Conservation (phyloP, 768 basidiomycete genomes). For the Neoboletus subvelutipes region DNA sequence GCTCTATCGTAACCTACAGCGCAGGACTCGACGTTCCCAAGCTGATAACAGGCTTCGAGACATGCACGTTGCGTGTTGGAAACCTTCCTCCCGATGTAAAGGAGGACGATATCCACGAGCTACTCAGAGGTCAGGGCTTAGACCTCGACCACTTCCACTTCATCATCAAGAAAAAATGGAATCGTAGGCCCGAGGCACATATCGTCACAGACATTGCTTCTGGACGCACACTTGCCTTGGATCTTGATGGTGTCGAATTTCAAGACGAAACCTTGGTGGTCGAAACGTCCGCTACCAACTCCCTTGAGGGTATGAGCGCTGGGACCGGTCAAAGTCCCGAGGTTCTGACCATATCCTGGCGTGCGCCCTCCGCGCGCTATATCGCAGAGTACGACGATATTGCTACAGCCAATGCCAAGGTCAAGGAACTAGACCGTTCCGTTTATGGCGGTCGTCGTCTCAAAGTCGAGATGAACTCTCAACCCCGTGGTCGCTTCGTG, state of each 20-base stretch:
- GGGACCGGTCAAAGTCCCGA: slow-evolving; percentile 34
- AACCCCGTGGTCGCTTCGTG: slow-evolving; percentile 33
- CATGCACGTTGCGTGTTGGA: slow-evolving; percentile 45
- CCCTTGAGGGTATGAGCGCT: slow-evolving; percentile 43
- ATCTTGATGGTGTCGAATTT: slow-evolving; percentile 51
- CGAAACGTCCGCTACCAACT: slow-evolving; percentile 41
- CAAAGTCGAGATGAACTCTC: slow-evolving; percentile 44
- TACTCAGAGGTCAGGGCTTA: slow-evolving; percentile 46
- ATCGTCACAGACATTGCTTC: slow-evolving; percentile 43
- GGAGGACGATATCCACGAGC: slow-evolving; percentile 38
- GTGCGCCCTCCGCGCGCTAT: slow-evolving; percentile 44
- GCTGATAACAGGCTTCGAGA: slow-evolving; percentile 52
- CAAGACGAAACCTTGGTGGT: slow-evolving; percentile 42
- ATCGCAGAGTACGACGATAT: slow-evolving; percentile 42
- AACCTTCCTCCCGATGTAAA: slow-evolving; percentile 44
- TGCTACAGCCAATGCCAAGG: slow-evolving; percentile 29
- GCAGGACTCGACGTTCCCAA: slow-evolving; percentile 48
- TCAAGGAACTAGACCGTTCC: slow-evolving; percentile 36
- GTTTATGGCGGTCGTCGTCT: slow-evolving; percentile 44
- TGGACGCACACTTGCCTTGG: slow-evolving; percentile 40
- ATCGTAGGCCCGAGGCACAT: slow-evolving; percentile 38
- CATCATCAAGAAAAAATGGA: slow-evolving; percentile 29
- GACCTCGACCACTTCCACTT: slow-evolving; percentile 35
- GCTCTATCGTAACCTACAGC: slow-evolving; percentile 48
- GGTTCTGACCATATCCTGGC: slow-evolving; percentile 52